These are phyloP conservation scores for Nakazawaea siamensis DNA, from an alignment of 805 yeast genomes.

Conservation along the genomic window DNA sequence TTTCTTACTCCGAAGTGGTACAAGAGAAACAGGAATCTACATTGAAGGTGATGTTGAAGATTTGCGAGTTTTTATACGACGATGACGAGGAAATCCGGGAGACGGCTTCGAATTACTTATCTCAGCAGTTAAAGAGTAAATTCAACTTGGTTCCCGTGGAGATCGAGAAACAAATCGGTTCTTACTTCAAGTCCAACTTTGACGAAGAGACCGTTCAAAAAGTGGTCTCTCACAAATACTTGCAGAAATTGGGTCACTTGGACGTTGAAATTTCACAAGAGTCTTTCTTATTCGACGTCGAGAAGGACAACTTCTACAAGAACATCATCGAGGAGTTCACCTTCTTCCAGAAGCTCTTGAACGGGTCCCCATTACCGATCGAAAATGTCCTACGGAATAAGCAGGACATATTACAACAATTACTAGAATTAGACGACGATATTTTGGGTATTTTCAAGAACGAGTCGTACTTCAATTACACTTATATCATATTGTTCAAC, in stretches of 20 bases:
- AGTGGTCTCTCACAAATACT: conserved; percentile 6
- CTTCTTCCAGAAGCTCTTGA: neutral
- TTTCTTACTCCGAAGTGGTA: conserved; percentile 19
- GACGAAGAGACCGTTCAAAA: neutral
- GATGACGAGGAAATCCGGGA: conserved; percentile 59
- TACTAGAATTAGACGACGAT: conserved; percentile 1
- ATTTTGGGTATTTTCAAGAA: conserved; percentile 5
- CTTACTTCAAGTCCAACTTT: conserved; percentile 5
- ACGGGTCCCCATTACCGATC: neutral
- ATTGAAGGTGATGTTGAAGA: conserved; percentile 12
- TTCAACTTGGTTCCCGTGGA: conserved; percentile 23
- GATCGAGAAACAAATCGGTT: conserved; percentile 20
- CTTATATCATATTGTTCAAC: conserved; percentile 1
- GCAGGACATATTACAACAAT: neutral
- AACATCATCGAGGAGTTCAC: conserved; percentile 28
- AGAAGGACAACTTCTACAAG: conserved; percentile 59
- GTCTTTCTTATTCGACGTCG: conserved; percentile 50
- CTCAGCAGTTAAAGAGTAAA: conserved; percentile 18
- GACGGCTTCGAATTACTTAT: conserved; percentile 33
- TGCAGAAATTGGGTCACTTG: conserved; percentile 6
- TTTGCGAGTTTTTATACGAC: conserved; percentile 41
- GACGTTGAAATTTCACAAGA: conserved; percentile 6
- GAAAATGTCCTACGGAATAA: neutral
- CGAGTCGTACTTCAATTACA: conserved; percentile 6
- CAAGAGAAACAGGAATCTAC: conserved; percentile 2